These are phyloP conservation scores for Mollisia scopiformis DNA, from an alignment of 2,329 filamentous ascomycete species.

Conservation along the genomic window DNA sequence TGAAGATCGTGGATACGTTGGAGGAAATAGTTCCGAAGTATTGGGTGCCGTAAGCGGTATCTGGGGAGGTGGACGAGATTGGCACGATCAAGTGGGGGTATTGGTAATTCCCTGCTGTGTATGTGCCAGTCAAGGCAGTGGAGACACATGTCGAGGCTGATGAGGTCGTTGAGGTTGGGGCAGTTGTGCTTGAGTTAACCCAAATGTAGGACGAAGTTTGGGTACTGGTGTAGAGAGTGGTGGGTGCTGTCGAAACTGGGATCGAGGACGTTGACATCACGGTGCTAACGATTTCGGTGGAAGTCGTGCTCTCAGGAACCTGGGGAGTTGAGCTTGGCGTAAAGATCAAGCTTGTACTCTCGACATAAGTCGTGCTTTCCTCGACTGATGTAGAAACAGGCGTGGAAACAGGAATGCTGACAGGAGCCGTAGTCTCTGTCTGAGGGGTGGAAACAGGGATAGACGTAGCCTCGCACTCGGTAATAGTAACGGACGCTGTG, in stretches of 20 bases:
- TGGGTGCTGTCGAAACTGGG: neutral
- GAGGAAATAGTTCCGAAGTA: constrained; percentile 58
- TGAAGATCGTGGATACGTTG: constrained; percentile 63
- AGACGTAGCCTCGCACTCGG: neutral
- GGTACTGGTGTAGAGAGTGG: neutral
- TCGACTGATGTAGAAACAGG: neutral
- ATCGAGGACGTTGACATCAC: neutral
- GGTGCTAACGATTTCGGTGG: neutral
- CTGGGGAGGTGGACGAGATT: constrained; percentile 55
- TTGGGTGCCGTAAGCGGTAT: constrained; percentile 53
- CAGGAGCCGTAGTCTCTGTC: no score
- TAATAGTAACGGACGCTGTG: neutral
- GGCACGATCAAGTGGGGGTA: constrained; percentile 67
- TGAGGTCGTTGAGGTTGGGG: neutral
- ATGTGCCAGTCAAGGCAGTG: constrained; percentile 39
- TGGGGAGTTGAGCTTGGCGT: neutral
- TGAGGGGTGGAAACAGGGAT: neutral
- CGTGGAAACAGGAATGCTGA: neutral
- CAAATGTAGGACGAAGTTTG: neutral
- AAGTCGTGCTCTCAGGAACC: neutral
- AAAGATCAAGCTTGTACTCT: no score
- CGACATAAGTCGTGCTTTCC: neutral
- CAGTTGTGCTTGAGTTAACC: neutral
- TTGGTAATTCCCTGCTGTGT: constrained; percentile 47
- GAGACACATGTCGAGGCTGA: constrained; percentile 14